These are phyloP conservation scores for Penicillium salamii DNA, from an alignment of 495 filamentous ascomycete species.

Conservation along the genomic window DNA sequence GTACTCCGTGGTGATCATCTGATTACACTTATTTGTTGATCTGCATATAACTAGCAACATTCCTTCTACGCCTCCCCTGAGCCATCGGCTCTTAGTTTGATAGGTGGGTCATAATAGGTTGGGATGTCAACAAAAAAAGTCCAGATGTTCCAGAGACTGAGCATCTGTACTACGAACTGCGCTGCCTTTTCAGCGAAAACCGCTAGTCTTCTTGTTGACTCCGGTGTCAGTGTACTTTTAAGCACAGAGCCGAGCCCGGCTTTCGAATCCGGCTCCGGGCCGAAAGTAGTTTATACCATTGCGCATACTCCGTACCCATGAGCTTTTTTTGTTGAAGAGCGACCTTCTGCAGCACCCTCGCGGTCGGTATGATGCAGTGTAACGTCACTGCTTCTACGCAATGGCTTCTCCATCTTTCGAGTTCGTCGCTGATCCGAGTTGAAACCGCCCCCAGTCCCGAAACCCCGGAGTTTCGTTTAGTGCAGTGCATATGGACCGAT, in stretches of 20 bases:
- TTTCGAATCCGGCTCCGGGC: neutral
- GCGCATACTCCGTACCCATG: too few relatives aligned
- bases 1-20: too few relatives aligned
- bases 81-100: neutral
- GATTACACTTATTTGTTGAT: too few relatives aligned
- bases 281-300: neutral
- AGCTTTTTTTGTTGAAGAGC: neutral
- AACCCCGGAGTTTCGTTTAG: constrained; percentile 5
- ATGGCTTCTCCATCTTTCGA: neutral
- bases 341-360: neutral
- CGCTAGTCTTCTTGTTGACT: neutral
- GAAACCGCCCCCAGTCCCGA: neutral
- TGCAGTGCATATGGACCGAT: neutral
- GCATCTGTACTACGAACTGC: too few relatives aligned
- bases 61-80: neutral
- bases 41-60: too few relatives aligned
- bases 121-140: neutral
- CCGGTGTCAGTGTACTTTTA: neutral
- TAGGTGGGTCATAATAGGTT: neutral
- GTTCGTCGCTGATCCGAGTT: neutral
- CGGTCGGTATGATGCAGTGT: neutral
- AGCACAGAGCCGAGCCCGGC: neutral
- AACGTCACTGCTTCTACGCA: neutral
- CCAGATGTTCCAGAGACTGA: too few relatives aligned
- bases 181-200: too few relatives aligned